Percentiles rank a stretch among this genome's conserved stretches.
These are phyloP conservation scores for Warburgia ugandensis DNA, from an alignment of 164 flowering plant genomes.

Conservation along the genomic window DNA sequence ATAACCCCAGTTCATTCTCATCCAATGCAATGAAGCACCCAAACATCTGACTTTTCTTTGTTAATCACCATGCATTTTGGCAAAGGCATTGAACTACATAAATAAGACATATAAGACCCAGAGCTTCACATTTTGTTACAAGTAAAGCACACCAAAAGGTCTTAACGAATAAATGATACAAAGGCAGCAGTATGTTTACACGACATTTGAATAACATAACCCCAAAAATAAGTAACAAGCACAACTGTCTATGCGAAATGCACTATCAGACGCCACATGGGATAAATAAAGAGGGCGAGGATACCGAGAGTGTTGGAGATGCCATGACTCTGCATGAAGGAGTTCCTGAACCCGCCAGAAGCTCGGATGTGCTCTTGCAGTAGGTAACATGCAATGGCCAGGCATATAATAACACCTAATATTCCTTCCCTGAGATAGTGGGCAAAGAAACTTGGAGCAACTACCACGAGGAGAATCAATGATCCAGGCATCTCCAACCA, in stretches of 20 bases:
- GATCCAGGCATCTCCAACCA: slow-evolving; percentile 88
- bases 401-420: slow-evolving; percentile 50
- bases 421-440: slow-evolving; percentile 37
- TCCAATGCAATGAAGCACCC: not conserved
- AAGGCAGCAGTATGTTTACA: not conserved
- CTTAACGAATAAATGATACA: not conserved
- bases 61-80: not conserved
- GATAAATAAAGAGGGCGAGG: slow-evolving; percentile 57
- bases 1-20: no score
- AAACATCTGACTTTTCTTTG: not conserved
- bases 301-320: slow-evolving; percentile 84
- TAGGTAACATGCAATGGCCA: slow-evolving; percentile 70
- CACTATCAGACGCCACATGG: slow-evolving; percentile 63
- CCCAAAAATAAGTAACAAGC: not conserved
- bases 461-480: slow-evolving; percentile 72
- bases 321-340: slow-evolving; percentile 67
- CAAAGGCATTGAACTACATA: not conserved
- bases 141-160: not conserved
- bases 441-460: slow-evolving; percentile 67
- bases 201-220: not conserved
- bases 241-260: slow-evolving; percentile 15
- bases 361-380: slow-evolving; percentile 93
- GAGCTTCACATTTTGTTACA: no score
- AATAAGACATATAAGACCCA: no score
- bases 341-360: slow-evolving; percentile 82